These are phyloP conservation scores for Aureobasidium subglaciale DNA, from an alignment of 2,329 filamentous ascomycete species.

Conservation along the genomic window DNA sequence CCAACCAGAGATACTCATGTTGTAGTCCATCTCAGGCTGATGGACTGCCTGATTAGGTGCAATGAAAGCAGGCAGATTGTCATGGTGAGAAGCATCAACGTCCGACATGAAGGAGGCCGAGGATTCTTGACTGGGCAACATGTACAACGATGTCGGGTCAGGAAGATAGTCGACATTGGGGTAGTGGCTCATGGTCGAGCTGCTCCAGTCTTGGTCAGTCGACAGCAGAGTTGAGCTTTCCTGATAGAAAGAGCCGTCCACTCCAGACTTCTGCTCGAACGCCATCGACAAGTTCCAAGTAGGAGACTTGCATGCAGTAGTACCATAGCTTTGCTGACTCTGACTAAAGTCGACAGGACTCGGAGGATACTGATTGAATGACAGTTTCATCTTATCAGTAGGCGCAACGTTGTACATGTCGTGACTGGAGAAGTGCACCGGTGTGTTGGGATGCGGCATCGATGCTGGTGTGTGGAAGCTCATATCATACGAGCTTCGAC, in stretches of 20 bases:
- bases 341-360: neutral
- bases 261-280: neutral
- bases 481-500: conserved; percentile 5
- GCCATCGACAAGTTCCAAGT: neutral
- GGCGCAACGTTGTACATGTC: neutral
- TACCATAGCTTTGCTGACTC: neutral
- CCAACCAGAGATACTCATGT: neutral
- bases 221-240: conserved; percentile 1
- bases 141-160: neutral
- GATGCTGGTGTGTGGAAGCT: neutral
- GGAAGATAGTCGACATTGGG: neutral
- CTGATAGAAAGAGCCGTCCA: neutral
- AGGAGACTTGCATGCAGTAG: neutral
- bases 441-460: neutral
- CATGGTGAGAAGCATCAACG: neutral
- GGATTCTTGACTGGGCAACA: neutral
- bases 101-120: neutral
- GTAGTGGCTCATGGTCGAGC: neutral
- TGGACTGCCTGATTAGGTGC: neutral
- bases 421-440: neutral
- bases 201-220: neutral
- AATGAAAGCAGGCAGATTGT: neutral
- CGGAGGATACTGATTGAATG: neutral
- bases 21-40: neutral
- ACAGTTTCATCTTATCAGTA: neutral